Conservation (phyloP, 2,329 filamentous ascomycete genomes). For the Cyclaneusma minus region DNA sequence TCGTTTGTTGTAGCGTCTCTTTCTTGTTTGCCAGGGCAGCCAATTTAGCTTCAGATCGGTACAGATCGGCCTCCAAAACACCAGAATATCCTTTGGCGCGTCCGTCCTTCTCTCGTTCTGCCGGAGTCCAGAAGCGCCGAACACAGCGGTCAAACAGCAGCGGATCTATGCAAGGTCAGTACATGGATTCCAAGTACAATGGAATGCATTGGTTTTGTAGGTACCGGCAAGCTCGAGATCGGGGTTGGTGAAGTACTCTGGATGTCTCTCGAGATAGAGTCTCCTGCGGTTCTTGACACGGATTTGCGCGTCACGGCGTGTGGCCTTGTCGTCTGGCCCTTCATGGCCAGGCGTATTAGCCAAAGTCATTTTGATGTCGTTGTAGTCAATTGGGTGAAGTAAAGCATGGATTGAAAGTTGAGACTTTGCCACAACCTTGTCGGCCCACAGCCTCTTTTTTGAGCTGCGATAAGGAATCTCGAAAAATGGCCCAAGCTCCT, state of each 20-base stretch:
- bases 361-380: too few relatives aligned
- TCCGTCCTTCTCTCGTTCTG: constrained; percentile 19
- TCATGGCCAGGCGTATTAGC: too few relatives aligned
- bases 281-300: constrained; percentile 18
- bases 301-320: constrained; percentile 8
- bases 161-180: constrained; percentile 13
- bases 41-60: constrained; percentile 19
- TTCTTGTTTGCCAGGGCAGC: constrained; percentile 14
- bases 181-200: background rate
- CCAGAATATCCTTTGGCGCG: constrained; percentile 19
- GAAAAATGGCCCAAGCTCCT: too few relatives aligned
- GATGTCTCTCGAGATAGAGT: constrained; percentile 18
- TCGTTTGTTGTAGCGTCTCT: background rate
- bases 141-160: constrained; percentile 20
- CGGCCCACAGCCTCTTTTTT: too few relatives aligned
- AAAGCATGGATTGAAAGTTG: too few relatives aligned
- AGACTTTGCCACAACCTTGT: too few relatives aligned
- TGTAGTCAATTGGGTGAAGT: too few relatives aligned
- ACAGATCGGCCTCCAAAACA: constrained; percentile 19
- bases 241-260: constrained; percentile 17
- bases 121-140: constrained; percentile 17
- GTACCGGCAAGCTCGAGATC: constrained; percentile 19
- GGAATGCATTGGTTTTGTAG: constrained; percentile 5
- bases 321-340: too few relatives aligned
- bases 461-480: too few relatives aligned